Percentiles rank a stretch among this genome's conserved stretches.
These are phyloP conservation scores for Brettanomyces anomalus DNA, from an alignment of 805 yeast genomes.

Conservation along the genomic window DNA sequence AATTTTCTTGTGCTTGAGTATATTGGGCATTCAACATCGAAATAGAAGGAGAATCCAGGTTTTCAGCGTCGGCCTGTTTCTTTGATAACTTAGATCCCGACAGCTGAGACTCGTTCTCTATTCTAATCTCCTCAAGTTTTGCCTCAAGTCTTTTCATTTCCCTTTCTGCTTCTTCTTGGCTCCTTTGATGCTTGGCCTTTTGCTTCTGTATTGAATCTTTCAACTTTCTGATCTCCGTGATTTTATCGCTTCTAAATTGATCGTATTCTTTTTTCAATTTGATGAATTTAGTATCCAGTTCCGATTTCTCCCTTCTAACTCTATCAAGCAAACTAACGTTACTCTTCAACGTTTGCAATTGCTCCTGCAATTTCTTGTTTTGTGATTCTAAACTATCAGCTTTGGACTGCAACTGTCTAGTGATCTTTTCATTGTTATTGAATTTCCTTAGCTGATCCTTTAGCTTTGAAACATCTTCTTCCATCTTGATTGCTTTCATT, in stretches of 20 bases:
- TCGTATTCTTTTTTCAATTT: background rate
- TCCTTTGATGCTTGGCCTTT: conserved; percentile 12
- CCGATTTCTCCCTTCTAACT: conserved; percentile 24
- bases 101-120: conserved; percentile 42
- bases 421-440: conserved; percentile 17
- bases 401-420: background rate
- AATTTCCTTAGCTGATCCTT: conserved; percentile 9
- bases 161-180: conserved; percentile 18
- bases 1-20: conserved; percentile 66
- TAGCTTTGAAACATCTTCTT: conserved; percentile 11
- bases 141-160: conserved; percentile 58
- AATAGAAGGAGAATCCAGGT: conserved; percentile 7
- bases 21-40: conserved; percentile 63
- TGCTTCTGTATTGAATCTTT: conserved; percentile 27
- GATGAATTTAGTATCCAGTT: background rate
- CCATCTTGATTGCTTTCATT: conserved; percentile 6
- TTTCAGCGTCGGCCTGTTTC: background rate
- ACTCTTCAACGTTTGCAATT: background rate
- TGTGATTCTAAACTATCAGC: conserved; percentile 4
- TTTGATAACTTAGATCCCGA: background rate
- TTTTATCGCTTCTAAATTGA: conserved; percentile 4
- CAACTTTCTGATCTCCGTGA: conserved; percentile 24
- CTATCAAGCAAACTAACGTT: background rate
- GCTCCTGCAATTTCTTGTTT: background rate
- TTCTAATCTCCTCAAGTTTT: conserved; percentile 59